Base-by-base conservation (phyloP, 2,329 filamentous ascomycete genomes). In the Madurella fahalii region DNA sequence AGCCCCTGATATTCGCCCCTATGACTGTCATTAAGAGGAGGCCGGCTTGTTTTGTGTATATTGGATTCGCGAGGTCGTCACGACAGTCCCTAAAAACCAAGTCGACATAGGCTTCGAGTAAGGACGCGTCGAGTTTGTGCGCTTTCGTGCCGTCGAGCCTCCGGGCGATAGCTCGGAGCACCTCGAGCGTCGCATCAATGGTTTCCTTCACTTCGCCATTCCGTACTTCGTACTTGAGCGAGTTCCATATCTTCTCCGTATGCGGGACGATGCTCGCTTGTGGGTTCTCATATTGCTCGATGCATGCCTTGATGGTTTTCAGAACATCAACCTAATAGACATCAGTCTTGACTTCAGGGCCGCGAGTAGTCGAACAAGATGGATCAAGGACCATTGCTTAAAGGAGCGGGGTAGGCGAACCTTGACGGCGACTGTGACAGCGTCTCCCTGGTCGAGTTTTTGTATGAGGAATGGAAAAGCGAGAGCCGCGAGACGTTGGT, bases 191-290 rank as follows among this genome's bases (percentile, higher is more conserved):
- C 2, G 76, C 76, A 63, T 81, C 77, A 13, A 83, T 79, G 1
- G 76, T 76, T 57, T 83, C 81, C 56, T 79, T 75, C 9, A 81
- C 74, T 56, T 84, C 81, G 12, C 81, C 81, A 51, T 84, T 83
- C 34, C 81, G 77, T 12, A 84, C 81, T 59, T 84, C 81, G 57
- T 82, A 84, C 63, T 84, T 84, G 45, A 84, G 75, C n/a, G 80
- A 80, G 31, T 73, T 72, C 81, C 81, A 84, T 45, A 83, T 75
- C 43, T 77, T 73, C 47, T 76, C 71, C 16, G 74, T 69, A 47
- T 78, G 76, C 0, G 81, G 80, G 1, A 70, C 70, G 13, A 83
- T 64, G 9, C 73, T 77, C 51, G 75, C 69, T 34, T 75, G 68
- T 0, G 77, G 71, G 40, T 77, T 67, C 1, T 72, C 66, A 55